Percentiles rank a stretch among this genome's conserved stretches.
Conservation (phyloP, 371 early-diverging fungal species). For the Mucor sp. region DNA sequence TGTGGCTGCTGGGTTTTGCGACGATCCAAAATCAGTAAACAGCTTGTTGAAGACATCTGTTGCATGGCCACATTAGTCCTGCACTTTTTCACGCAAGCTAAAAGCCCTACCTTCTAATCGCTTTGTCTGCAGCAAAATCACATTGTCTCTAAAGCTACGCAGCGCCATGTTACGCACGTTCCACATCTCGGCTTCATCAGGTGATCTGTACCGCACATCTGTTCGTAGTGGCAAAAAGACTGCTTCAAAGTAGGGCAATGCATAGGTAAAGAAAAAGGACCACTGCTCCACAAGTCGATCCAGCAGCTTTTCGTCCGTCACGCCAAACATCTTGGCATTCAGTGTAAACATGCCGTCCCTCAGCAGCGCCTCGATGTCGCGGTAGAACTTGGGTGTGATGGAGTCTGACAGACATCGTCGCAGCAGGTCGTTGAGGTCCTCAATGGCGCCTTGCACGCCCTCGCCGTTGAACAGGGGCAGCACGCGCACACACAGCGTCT, state of each 20-base stretch:
- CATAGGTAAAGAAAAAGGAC: constrained; percentile 84
- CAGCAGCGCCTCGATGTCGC: constrained; percentile 65
- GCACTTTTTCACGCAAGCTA: not conserved
- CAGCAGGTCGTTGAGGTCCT: constrained; percentile 81
- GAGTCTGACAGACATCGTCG: constrained; percentile 65
- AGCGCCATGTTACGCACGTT: constrained; percentile 72
- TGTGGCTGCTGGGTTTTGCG: constrained; percentile 69
- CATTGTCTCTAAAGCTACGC: constrained; percentile 69
- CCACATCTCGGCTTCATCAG: constrained; percentile 51
- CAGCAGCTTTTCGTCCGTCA: constrained; percentile 71
- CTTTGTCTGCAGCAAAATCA: constrained; percentile 68
- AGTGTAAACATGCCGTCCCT: constrained; percentile 75
- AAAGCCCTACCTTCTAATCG: constrained; percentile 65
- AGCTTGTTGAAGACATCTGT: constrained; percentile 69
- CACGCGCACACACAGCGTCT: constrained; percentile 69
- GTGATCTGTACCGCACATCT: constrained; percentile 45
- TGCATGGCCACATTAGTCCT: too few species aligned
- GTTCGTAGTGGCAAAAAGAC: constrained; percentile 80
- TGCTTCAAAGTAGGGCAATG: constrained; percentile 84
- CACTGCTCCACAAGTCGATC: constrained; percentile 80
- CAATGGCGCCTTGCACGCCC: constrained; percentile 78
- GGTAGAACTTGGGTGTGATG: constrained; percentile 45
- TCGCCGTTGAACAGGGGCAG: constrained; percentile 89
- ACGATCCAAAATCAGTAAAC: constrained; percentile 69
- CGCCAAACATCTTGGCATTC: constrained; percentile 70